Percentiles rank a stretch among this genome's conserved stretches.
phyloP scores from a whole-genome alignment of 2,329 filamentous ascomycete genomes.

The Septoria linicola region DNA sequence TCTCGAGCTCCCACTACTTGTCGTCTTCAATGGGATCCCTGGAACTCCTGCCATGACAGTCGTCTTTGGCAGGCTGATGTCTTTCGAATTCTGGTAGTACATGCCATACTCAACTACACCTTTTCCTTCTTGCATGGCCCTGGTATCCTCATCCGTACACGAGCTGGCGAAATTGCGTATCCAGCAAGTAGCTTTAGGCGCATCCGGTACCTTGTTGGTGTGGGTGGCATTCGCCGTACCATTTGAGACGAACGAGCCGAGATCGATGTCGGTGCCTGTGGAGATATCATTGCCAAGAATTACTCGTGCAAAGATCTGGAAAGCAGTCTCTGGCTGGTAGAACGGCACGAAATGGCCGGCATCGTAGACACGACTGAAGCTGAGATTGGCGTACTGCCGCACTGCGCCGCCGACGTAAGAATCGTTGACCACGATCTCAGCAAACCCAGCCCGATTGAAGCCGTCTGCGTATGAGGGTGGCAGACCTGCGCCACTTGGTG shows the following conservation, averaged over 20 bases:
- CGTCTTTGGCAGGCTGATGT: conserved; percentile 40
- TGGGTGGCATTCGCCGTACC: conserved; percentile 60
- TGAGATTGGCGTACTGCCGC: conserved; percentile 70
- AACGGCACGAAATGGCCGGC: conserved; percentile 55
- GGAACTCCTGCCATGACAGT: conserved; percentile 37
- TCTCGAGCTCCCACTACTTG: conserved; percentile 11
- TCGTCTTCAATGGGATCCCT: conserved; percentile 33
- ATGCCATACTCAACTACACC: conserved; percentile 63
- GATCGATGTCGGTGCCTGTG: conserved; percentile 50
- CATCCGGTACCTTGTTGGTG: conserved; percentile 48
- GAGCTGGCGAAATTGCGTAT: conserved; percentile 53
- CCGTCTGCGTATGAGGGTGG: conserved; percentile 47
- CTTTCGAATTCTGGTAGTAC: conserved; percentile 46
- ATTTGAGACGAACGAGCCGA: conserved; percentile 47
- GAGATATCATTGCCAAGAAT: conserved; percentile 52
- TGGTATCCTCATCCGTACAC: conserved; percentile 54
- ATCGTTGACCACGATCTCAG: conserved; percentile 66
- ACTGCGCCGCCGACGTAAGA: conserved; percentile 70
- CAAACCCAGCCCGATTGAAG: conserved; percentile 69
- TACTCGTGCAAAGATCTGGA: conserved; percentile 54
- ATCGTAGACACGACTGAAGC: conserved; percentile 53
- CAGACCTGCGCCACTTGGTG: conserved; percentile 7
- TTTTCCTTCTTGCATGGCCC: conserved; percentile 49
- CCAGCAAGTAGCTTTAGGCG: conserved; percentile 58
- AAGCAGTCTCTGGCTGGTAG: conserved; percentile 54